Base-by-base conservation (phyloP, 495 filamentous ascomycete species). In the Hypoxylon lienhwacheense region DNA sequence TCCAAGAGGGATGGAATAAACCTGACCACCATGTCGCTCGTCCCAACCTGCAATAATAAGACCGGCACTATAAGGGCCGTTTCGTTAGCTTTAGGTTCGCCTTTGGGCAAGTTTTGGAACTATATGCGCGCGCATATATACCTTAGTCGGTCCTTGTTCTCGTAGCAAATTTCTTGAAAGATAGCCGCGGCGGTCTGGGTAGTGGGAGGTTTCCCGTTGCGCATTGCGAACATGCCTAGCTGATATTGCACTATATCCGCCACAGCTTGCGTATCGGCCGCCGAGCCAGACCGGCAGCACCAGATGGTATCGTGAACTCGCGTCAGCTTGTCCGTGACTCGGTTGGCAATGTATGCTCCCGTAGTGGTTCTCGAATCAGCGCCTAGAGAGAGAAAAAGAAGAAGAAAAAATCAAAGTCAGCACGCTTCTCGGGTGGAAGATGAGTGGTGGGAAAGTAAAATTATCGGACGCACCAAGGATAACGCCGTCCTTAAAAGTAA, bases 281-380 rank as follows among this genome's bases (percentile, higher is more conserved):
- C 93, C 7, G 93, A 97, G 21, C 93, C 93, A 43, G 95, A 97
- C 52, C 81, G 86, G 76, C 93, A 98, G 80, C 93, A 98, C 93
- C 93, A 98, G 70, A 98, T 97, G 39, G 92, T 97, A 72, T 97
- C 93, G 73, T 95, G 88, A 32, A 98, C 91, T 74, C 91, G 89
- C 58, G 95, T 98, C 67, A 98, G 85, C 80, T 98, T 98, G 78
- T 98, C 93, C 49, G 93, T 97, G 40, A 98, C 95, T 76, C 93
- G 86, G 72, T 98, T 98, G 64, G 93, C 95, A 68, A 98, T 97
- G 81, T 96, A 97, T 56, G 93, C 85, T 65, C 93, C 93, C 47
- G 93, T 97, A n/a, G 93, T 97, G 63, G 93, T 98, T 76, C 93
- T 85, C 63, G 90, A 96, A 71, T 98, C 93, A 59, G 93, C 93